Conservation (phyloP, 805 yeast genomes). For the Barnettozyma sp. region DNA sequence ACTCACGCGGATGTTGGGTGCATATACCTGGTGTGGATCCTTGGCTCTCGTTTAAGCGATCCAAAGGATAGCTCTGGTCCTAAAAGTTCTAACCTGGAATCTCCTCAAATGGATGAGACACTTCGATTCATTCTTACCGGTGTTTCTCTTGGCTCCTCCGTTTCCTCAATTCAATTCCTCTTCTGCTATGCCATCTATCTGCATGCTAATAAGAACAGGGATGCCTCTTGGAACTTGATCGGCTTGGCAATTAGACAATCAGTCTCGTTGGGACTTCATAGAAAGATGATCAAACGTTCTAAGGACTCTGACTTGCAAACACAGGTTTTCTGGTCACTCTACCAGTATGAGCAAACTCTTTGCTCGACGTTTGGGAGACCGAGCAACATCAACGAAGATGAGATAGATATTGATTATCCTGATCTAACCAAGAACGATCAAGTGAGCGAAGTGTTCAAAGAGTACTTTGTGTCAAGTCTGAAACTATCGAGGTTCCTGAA, state of each 20-base stretch:
- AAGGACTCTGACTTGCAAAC: conserved; percentile 25
- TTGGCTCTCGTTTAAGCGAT: conserved; percentile 22
- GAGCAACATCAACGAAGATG: conserved; percentile 37
- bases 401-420: conserved; percentile 38
- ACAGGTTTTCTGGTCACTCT: conserved; percentile 36
- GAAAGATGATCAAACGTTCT: conserved; percentile 27
- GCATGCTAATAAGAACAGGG: conserved; percentile 39
- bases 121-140: conserved; percentile 38
- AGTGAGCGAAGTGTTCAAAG: conserved; percentile 23
- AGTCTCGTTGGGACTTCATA: conserved; percentile 41
- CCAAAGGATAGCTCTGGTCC: conserved; percentile 7
- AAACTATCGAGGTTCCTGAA: conserved; percentile 33
- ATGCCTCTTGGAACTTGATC: conserved; percentile 41
- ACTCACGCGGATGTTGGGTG: conserved; percentile 31
- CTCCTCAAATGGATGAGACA: conserved; percentile 32
- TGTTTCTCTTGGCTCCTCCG: conserved; percentile 36
- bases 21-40: conserved; percentile 39
- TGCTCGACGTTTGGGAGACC: conserved; percentile 42
- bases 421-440: conserved; percentile 10
- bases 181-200: conserved; percentile 37
- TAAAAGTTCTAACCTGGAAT: conserved; percentile 13
- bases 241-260: conserved; percentile 43
- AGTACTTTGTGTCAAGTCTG: conserved; percentile 30
- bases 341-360: conserved; percentile 34
- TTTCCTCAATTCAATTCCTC: conserved; percentile 38